Evolutionary conservation across 352 stramenopile species (phyloP), one percentile per base, ranked within the genome.

Genomic region (Phytophthora quininea): DNA sequence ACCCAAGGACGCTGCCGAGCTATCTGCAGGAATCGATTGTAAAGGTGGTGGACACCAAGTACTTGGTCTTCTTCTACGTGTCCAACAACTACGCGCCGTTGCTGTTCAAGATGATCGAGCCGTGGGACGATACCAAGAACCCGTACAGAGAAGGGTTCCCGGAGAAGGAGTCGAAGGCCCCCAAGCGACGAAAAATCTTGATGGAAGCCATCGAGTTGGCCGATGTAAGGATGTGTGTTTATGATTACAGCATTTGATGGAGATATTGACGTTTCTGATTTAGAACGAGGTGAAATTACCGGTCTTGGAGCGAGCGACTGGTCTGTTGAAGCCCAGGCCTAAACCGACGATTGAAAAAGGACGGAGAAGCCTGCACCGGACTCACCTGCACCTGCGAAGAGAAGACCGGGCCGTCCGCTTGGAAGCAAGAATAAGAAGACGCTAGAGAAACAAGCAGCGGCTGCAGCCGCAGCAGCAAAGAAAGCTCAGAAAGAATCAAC

Each of bases 51-150:
- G 84, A 90, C 29, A 81, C 74, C 12, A 91, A 93, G 62, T 92
- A 80, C 61, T 62, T 86, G 29, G 84, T 95, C 33, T 90, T 84
- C 63, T 95, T 94, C 66, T 95, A 90, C 69, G 57, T 77, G 14
- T 79, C 82, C n/a, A 88, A 89, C 33, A 87, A 93, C 67, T 91
- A 82, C 57, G 84, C 79, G 10, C 35, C 76, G 4, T 65, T 90
- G 32, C 58, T 77, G 10, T 90, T 82, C 59, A 91, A 92, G 58
- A 80, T 80, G 64, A 77, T 95, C 27, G 88, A 82, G 47, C 31
- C 72, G 11, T 95, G 85, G 85, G 78, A 91, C n/a, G 88, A 93
- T 53, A 79, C 57, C 3, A 92, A 90, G 61, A 68, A 77, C 49
- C 64, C 76, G n/a, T 95, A 92, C 69, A 74, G 84, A 15, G 70